Evolutionary conservation across 1,139 yeast genomes (phyloP).

Genomic region (Suhomyces terraborum): DNA sequence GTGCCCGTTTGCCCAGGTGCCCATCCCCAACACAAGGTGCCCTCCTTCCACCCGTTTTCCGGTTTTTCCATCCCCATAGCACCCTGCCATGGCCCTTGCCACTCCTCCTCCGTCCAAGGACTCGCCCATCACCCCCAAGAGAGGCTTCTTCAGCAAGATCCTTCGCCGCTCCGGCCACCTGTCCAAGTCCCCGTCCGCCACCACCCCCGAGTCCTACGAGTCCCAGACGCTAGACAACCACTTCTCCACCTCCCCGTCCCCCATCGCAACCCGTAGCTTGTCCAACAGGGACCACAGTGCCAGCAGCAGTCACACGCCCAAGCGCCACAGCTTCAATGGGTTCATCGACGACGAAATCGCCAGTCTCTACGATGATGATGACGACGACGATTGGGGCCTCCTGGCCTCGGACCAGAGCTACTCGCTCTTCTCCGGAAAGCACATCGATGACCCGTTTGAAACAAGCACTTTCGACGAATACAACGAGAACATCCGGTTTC

Average conservation of each 20-base stretch:
- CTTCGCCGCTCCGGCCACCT: slow-evolving; percentile 15
- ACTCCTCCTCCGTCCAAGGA: slow-evolving; percentile 10
- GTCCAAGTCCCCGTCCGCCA: not conserved
- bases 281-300: slow-evolving; percentile 5
- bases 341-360: slow-evolving; percentile 18
- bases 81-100: slow-evolving; percentile 5
- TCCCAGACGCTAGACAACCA: not conserved
- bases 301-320: slow-evolving; percentile 6
- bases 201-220: slow-evolving; percentile 4
- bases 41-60: not conserved
- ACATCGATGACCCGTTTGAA: slow-evolving; percentile 6
- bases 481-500: slow-evolving; percentile 11
- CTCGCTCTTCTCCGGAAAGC: slow-evolving; percentile 1
- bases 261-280: not conserved
- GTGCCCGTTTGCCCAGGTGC: no score
- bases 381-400: slow-evolving; percentile 15
- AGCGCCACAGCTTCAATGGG: slow-evolving; percentile 11
- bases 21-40: not conserved
- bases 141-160: slow-evolving; percentile 21
- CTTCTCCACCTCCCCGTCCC: slow-evolving; percentile 1
- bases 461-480: slow-evolving; percentile 8
- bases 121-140: slow-evolving; percentile 12
- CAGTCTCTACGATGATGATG: slow-evolving; percentile 18
- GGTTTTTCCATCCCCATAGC: not conserved
- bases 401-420: slow-evolving; percentile 5